These are phyloP conservation scores for Knufia fluminis DNA, from an alignment of 2,329 filamentous ascomycete species.

Conservation along the genomic window DNA sequence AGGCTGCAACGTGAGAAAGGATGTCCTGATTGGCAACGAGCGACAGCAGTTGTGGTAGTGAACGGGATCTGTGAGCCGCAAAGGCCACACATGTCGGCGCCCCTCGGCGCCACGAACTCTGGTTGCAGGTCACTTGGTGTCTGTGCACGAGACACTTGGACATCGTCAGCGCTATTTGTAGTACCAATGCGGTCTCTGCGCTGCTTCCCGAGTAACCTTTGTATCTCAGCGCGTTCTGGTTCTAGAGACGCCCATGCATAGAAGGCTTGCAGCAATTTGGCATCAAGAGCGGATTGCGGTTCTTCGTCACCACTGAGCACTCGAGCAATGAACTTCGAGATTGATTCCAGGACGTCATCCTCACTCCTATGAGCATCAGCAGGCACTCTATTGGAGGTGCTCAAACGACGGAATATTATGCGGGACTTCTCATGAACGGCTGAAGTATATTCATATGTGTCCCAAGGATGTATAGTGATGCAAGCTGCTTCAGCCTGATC, in stretches of 20 bases:
- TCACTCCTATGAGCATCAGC: neutral
- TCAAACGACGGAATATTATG: neutral
- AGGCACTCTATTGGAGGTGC: neutral
- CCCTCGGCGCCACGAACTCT: neutral
- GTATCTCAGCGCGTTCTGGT: neutral
- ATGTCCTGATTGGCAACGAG: slow-evolving; percentile 18
- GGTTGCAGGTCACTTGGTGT: neutral
- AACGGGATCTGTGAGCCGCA: slow-evolving; percentile 16
- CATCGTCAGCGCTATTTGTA: neutral
- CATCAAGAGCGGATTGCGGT: neutral
- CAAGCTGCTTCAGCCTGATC: slow-evolving; percentile 40
- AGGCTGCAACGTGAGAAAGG: slow-evolving; percentile 22
- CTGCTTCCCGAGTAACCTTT: neutral
- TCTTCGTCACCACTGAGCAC: neutral
- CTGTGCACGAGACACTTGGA: slow-evolving; percentile 1
- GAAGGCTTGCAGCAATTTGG: neutral
- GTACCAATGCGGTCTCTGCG: neutral
- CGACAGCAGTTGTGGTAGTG: slow-evolving; percentile 4
- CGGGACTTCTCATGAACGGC: slow-evolving; percentile 6
- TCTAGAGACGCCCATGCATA: neutral
- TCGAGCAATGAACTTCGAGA: neutral
- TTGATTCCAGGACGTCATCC: neutral
- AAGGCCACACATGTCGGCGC: slow-evolving; percentile 18
- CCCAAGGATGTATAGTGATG: slow-evolving; percentile 46
- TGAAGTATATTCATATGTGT: slow-evolving; percentile 49